Evolutionary conservation across 352 stramenopile species (phyloP).

Genomic region (Phytophthora rubi): DNA sequence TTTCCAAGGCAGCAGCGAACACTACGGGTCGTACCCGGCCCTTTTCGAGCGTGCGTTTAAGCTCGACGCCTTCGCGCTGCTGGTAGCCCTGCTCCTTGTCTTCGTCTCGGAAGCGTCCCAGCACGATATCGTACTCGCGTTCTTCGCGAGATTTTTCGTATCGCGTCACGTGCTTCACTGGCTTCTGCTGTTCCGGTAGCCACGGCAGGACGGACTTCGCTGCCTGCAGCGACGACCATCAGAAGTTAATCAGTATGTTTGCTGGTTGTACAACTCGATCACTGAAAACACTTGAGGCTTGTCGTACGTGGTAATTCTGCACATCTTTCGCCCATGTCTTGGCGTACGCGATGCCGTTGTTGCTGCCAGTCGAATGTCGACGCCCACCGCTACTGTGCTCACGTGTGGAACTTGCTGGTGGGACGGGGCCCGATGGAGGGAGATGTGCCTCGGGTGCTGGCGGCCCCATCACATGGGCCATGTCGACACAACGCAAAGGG

Average conservation of each 20-base stretch:
- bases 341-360: slow-evolving; percentile 38
- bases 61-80: slow-evolving; percentile 37
- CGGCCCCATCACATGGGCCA: slow-evolving; percentile 15
- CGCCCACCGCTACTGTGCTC: slow-evolving; percentile 1
- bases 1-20: neutral
- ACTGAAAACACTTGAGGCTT: neutral
- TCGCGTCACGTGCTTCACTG: slow-evolving; percentile 68
- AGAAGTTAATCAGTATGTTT: neutral
- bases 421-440: slow-evolving; percentile 1
- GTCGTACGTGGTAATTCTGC: slow-evolving; percentile 60
- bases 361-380: slow-evolving; percentile 15
- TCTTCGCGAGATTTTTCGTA: slow-evolving; percentile 77
- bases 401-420: neutral
- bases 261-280: too few relatives aligned
- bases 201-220: slow-evolving; percentile 73
- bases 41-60: slow-evolving; percentile 50
- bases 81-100: slow-evolving; percentile 47
- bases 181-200: slow-evolving; percentile 54
- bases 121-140: slow-evolving; percentile 71
- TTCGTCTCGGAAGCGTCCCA: slow-evolving; percentile 72
- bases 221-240: slow-evolving; percentile 36
- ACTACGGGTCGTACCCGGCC: slow-evolving; percentile 36
- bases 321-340: slow-evolving; percentile 65
- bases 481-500: neutral
- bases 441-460: slow-evolving; percentile 5